Base-by-base conservation (phyloP, 441 rosid genomes). In the Mallotus repandus region DNA sequence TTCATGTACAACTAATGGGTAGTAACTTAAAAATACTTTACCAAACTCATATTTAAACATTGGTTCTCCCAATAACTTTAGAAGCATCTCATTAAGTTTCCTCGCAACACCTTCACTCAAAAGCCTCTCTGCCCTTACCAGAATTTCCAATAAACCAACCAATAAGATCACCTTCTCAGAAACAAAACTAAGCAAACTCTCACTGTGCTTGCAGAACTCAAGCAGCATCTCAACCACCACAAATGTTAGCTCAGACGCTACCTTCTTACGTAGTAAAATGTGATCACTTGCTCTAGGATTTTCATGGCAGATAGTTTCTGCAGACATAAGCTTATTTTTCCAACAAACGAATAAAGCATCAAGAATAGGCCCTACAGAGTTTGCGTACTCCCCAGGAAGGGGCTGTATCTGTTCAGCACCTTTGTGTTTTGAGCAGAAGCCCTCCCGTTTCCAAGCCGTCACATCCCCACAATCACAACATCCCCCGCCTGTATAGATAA, bases 381-480 rank as follows among this genome's bases (percentile, higher is more conserved):
- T 79, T 25, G 90, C 96, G 77, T 83, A 69, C 82, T 84, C 84
- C 80, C 82, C 88, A 2, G 97, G 84, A 81, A 96, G 97, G 43
- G 97, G 97, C 66, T 85, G 91, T 86, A 96, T 96, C 89, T 90
- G 96, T 74, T 96, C 98, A 16, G 97, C 80, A 76, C 99, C 99
- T 89, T 85, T 89, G 84, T 96, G 99, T 61, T 78, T 88, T 2
- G 97, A 91, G 83, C 99, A 96, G 78, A 96, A 96, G 48, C 99
- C 99, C 62, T 88, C 97, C 9, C 84, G 86, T 75, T 89, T 96
- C 99, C 99, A 96, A 7, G 99, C 99, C 0, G 99, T 96, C 48
- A 82, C 89, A 79, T 96, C 99, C 68, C 99, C 99, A 82, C 98
- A 96, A 81, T 96, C 99, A 77, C 99, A 96, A 74, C 99, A 96